phyloP scores from a whole-genome alignment of 805 yeast species.

The Komagataella pastoris region DNA sequence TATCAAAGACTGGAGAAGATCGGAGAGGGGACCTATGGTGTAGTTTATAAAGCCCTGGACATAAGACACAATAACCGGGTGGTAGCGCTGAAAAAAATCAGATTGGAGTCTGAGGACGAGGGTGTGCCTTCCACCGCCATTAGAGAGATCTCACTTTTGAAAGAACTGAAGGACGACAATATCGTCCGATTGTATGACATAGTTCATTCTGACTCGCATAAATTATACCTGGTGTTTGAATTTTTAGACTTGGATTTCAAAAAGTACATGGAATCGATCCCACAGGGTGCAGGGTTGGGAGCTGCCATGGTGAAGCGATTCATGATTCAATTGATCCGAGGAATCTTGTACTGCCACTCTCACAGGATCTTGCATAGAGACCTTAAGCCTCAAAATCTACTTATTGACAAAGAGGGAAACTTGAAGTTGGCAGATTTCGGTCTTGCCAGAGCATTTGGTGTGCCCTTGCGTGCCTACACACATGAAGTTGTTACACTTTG shows the following conservation, averaged over 20 bases:
- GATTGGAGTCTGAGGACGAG: slow-evolving; percentile 93
- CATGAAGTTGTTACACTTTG: slow-evolving; percentile 97
- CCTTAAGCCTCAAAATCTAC: slow-evolving; percentile 88
- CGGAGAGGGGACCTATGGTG: slow-evolving; percentile 98
- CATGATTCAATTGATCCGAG: slow-evolving; percentile 83
- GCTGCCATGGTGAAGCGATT: slow-evolving; percentile 84
- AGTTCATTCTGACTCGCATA: slow-evolving; percentile 89
- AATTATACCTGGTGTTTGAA: slow-evolving; percentile 86
- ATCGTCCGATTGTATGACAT: slow-evolving; percentile 87
- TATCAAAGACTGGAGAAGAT: slow-evolving; percentile 91
- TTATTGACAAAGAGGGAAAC: slow-evolving; percentile 92
- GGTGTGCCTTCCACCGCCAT: slow-evolving; percentile 99
- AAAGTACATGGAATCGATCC: slow-evolving; percentile 92
- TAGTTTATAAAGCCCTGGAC: slow-evolving; percentile 92
- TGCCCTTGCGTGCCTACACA: slow-evolving; percentile 91
- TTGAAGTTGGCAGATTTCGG: slow-evolving; percentile 89
- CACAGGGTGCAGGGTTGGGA: slow-evolving; percentile 83
- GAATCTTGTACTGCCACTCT: slow-evolving; percentile 86
- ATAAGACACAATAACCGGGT: slow-evolving; percentile 81
- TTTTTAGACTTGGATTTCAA: slow-evolving; percentile 89
- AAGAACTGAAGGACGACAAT: slow-evolving; percentile 88
- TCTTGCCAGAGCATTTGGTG: slow-evolving; percentile 93
- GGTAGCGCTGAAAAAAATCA: slow-evolving; percentile 90
- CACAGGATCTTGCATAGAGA: slow-evolving; percentile 93
- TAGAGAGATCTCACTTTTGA: slow-evolving; percentile 85